Base-by-base conservation (phyloP, 202 grass and related monocot genomes). In the Miscanthus sacchariflorus region DNA sequence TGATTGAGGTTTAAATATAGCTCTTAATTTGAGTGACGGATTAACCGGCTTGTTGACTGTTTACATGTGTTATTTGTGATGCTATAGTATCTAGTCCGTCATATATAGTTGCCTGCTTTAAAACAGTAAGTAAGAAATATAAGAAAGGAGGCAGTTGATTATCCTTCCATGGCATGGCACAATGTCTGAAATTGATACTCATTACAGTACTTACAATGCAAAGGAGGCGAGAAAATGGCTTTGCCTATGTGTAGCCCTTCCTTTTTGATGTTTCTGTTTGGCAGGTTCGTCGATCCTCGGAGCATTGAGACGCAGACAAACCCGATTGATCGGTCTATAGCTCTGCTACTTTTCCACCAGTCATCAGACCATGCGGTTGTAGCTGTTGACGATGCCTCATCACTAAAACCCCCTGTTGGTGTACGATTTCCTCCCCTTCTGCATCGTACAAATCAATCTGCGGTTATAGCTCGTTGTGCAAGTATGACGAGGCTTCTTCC, bases 241-340 rank as follows among this genome's bases (percentile, higher is more conserved):
- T 13, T 86, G 8, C 82, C 59, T 68, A 24, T 77, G n/a, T 85
- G 42, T 80, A 21, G 40, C 86, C 56, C 86, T 88, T 75, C 81
- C 76, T 83, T 35, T 77, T 83, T 85, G 79, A 90, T 91, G 76
- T 66, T 74, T 76, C 76, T 87, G 56, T 86, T 80, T 80, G 48
- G 50, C 76, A 98, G 95, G 82, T 95, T 89, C 87, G 66, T 74
- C 43, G 78, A 98, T 83, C 72, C 65, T 45, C 70, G 74, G 64
- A 90, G 89, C 81, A 86, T 86, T 15, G 95, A 98, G 76, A 98
- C 91, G 2, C 93, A 94, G 84, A 98, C 95, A 87, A 98, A 98
- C 89, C 93, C 91, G 8, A 91, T 98, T 44, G 95, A 98, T 86
- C 85, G 95, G 36, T 95, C 95, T 46, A 98, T 98, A 83, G 95